Evolutionary conservation across 192 early-diverging fungal genomes (phyloP).

Genomic region (Rhizophagus sp.): DNA sequence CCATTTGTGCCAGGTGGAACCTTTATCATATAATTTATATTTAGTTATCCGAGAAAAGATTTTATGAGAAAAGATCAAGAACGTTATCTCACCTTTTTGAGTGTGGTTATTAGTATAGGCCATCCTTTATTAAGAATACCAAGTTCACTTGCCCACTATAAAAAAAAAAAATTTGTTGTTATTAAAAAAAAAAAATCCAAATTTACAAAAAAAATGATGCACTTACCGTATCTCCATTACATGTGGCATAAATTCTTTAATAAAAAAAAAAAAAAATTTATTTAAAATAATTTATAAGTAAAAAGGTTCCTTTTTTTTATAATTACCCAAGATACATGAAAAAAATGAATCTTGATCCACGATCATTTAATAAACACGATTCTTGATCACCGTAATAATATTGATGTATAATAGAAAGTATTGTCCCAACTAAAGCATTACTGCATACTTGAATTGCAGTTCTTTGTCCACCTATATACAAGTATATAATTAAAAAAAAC

Average conservation of each 20-base stretch:
- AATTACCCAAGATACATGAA: constrained; percentile 53
- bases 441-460: constrained; percentile 53
- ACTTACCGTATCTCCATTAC: constrained; percentile 60
- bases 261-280: neutral
- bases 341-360: constrained; percentile 40
- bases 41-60: neutral
- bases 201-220: neutral
- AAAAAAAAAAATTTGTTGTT: neutral
- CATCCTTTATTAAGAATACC: constrained; percentile 73
- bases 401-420: constrained; percentile 44
- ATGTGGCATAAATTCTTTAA: constrained; percentile 54
- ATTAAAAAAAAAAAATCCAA: neutral
- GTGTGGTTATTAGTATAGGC: constrained; percentile 83
- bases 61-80: neutral
- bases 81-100: constrained; percentile 29
- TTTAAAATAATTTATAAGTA: neutral
- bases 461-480: constrained; percentile 45
- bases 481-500: neutral
- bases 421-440: constrained; percentile 50
- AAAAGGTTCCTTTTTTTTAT: neutral
- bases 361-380: constrained; percentile 32
- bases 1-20: constrained; percentile 95
- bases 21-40: neutral
- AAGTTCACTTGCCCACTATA: constrained; percentile 85
- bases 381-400: constrained; percentile 42